Base-by-base conservation (phyloP, 352 stramenopile species). In the Globisporangium cederbergense region DNA sequence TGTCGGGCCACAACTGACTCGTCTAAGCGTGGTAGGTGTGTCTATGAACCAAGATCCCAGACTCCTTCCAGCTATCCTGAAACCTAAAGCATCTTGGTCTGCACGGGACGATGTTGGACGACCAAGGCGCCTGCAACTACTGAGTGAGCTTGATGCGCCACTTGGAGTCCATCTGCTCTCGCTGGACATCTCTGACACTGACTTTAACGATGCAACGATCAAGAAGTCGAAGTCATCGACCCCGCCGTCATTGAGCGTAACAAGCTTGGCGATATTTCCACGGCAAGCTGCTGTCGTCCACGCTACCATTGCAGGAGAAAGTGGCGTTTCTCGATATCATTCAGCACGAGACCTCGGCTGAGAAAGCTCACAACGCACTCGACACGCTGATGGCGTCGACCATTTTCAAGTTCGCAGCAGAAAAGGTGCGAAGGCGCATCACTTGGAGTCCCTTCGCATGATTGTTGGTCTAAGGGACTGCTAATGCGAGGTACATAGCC, bases 361-460 rank as follows among this genome's bases (percentile, higher is more conserved):
- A 6, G 7, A 45, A n/a, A 5, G 2, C 32, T 22, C 30, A 9
- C 11, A 18, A 6, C 32, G 2, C 14, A 5, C 51, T 58, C 8
- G 32, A 58, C 52, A 10, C 16, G 18, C n/a, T 58, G 18, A n/a
- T 45, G 52, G 32, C 30, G n/a, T 30, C 52, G 52, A 10, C 25
- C 30, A n/a, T 58, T 45, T 45, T 58, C 52, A 45, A 45, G 32
- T 58, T 58, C 20, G 52, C 52, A n/a, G n/a, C 18, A 2, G 32
- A 9, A 11, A 4, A 8, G 4, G 32, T 30, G 32, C 52, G 18
- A 6, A 34, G 32, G 2, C 10, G 50, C 28, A 57, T 57, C 36
- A 38, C 18, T 14, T 60, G 32, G 32, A 22, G 43, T 20, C 40
- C 14, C 14, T 46, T 46, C 14, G 36, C 3, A 42, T 14, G 36